Evolutionary conservation across 257 asterid genomes (phyloP).

Genomic region (Penstemon davidsonii): DNA sequence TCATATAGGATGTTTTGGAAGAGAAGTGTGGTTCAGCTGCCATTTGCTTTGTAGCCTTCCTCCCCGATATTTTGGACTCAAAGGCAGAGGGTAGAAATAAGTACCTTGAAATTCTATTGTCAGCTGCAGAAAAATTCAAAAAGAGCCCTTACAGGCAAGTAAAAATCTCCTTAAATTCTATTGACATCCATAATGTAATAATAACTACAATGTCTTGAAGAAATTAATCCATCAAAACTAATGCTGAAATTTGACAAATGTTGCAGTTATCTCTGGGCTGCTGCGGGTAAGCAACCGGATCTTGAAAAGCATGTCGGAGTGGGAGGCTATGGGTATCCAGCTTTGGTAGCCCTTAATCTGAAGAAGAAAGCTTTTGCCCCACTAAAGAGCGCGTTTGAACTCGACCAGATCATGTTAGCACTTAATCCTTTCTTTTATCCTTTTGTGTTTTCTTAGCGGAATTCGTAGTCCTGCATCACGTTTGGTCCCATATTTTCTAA

Average conservation of each 20-base stretch:
- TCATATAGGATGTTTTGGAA: conserved; percentile 70
- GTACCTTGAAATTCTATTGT: conserved; percentile 64
- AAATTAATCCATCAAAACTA: background rate
- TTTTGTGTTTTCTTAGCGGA: background rate
- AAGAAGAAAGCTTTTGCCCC: conserved; percentile 87
- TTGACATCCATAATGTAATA: conserved; percentile 13
- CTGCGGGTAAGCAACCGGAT: conserved; percentile 86
- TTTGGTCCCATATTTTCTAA: too few species aligned
- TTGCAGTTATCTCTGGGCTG: conserved; percentile 88
- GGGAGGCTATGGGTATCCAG: conserved; percentile 98
- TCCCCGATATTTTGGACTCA: conserved; percentile 94
- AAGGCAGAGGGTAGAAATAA: conserved; percentile 90
- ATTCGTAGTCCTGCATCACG: too few species aligned
- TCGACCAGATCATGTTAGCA: conserved; percentile 64
- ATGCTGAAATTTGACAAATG: conserved; percentile 16
- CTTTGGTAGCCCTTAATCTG: conserved; percentile 78
- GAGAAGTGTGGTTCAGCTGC: conserved; percentile 94
- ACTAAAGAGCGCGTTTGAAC: conserved; percentile 79
- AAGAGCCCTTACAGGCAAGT: conserved; percentile 86
- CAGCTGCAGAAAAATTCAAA: conserved; percentile 83
- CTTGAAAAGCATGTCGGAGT: conserved; percentile 87
- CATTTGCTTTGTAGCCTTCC: conserved; percentile 84
- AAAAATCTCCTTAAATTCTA: conserved; percentile 14
- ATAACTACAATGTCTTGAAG: background rate
- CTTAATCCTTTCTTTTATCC: background rate